Evolutionary conservation across 176 grass and related monocot genomes (phyloP).

Genomic region (Paspalum notatum): DNA sequence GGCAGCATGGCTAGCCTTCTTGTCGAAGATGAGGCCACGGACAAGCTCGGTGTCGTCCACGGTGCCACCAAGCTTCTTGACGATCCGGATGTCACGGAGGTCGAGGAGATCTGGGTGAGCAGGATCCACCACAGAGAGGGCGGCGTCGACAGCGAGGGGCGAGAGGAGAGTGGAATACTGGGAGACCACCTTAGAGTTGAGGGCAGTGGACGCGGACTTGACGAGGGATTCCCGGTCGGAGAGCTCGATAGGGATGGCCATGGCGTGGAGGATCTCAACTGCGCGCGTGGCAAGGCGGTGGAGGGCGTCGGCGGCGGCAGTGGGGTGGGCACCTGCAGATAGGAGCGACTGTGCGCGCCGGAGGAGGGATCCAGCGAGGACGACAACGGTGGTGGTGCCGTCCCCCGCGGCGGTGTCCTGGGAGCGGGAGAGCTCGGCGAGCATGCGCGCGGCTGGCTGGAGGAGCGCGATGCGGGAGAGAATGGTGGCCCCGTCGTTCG

Average conservation of each 20-base stretch:
- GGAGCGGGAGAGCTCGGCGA: slow-evolving; percentile 87
- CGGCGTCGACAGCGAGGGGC: slow-evolving; percentile 76
- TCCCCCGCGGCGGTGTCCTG: slow-evolving; percentile 82
- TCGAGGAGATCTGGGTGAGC: slow-evolving; percentile 80
- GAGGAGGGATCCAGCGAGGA: slow-evolving; percentile 71
- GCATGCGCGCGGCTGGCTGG: slow-evolving; percentile 87
- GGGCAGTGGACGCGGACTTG: slow-evolving; percentile 84
- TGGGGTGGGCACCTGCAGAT: slow-evolving; percentile 68
- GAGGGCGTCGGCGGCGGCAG: slow-evolving; percentile 70
- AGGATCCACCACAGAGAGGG: slow-evolving; percentile 76
- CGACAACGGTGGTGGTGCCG: slow-evolving; percentile 80
- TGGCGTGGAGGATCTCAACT: slow-evolving; percentile 67
- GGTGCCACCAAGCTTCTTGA: slow-evolving; percentile 86
- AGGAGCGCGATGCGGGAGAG: slow-evolving; percentile 74
- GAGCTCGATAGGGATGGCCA: slow-evolving; percentile 77
- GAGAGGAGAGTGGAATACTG: slow-evolving; percentile 86
- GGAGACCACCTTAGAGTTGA: slow-evolving; percentile 90
- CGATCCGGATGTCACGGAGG: slow-evolving; percentile 73
- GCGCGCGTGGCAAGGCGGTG: slow-evolving; percentile 66
- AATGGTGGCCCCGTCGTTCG: slow-evolving; percentile 87
- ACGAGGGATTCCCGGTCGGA: slow-evolving; percentile 76
- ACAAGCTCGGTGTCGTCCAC: slow-evolving; percentile 82
- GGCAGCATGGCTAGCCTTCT: slow-evolving; percentile 82
- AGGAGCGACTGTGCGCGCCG: slow-evolving; percentile 61
- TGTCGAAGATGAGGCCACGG: slow-evolving; percentile 85